Base-by-base conservation (phyloP, 768 basidiomycete species). In the Pleurotus citrinopileatus region DNA sequence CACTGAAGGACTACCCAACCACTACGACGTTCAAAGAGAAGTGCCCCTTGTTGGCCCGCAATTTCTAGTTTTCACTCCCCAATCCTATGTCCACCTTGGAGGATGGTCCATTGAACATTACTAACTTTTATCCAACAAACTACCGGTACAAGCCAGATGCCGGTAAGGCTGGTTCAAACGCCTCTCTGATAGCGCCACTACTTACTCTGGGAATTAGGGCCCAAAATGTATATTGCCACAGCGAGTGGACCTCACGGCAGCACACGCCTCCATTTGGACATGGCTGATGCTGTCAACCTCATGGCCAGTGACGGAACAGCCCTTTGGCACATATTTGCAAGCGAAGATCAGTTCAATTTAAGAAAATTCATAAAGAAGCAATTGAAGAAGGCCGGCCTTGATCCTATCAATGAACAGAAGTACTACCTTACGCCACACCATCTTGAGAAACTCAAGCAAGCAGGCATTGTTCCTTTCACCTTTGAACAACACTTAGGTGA, bases 21-120 rank as follows among this genome's bases (percentile, higher is more conserved):
- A 22, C n/a, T n/a, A n/a, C n/a, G n/a, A n/a, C n/a, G n/a, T n/a
- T n/a, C n/a, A n/a, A n/a, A n/a, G n/a, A n/a, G 25, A 43, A 43
- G 2, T 43, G 7, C 4, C 25, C 25, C 42, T 13, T 43, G 12
- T 22, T 43, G 25, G 15, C 42, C 13, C 42, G 42, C 42, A 9
- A 43, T 25, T 43, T 43, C 20, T 22, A 43, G 15, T 22, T 43
- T 25, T 4, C n/a, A 12, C n/a, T 43, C n/a, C 42, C 42, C 13
- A 12, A 5, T 25, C 42, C 42, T 12, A 6, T 25, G 22, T 43
- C n/a, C 4, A 20, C 42, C 42, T 17, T 12, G n/a, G 17, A 43
- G 42, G 42, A 43, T 43, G 42, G 42, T 43, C 42, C 42, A 19
- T 20, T 43, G 19, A 43, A 43, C 42, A 13, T n/a, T n/a, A n/a